These are phyloP conservation scores for Xerocomellus chrysenteron DNA, from an alignment of 768 basidiomycete genomes.

Conservation along the genomic window DNA sequence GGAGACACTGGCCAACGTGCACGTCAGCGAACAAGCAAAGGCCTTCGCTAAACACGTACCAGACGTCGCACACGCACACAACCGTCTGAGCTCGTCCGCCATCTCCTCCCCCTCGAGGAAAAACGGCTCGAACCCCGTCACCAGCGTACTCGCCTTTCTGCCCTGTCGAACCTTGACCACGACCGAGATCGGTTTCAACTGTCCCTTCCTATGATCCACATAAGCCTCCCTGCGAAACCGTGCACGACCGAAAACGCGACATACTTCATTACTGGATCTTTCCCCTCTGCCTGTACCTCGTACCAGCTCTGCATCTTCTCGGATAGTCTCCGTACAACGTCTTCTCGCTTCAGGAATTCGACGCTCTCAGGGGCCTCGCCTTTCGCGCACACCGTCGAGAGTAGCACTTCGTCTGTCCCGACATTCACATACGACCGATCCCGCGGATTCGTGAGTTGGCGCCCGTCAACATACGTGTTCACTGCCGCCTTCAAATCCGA, in stretches of 20 bases:
- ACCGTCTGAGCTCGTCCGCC: constrained; percentile 72
- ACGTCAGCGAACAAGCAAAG: background rate
- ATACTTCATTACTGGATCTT: constrained; percentile 60
- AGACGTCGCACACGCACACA: constrained; percentile 79
- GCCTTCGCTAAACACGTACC: constrained; percentile 40
- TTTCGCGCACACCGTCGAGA: constrained; percentile 38
- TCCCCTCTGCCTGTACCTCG: constrained; percentile 53
- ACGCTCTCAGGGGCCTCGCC: constrained; percentile 25
- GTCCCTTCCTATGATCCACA: constrained; percentile 62
- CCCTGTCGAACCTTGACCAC: constrained; percentile 74
- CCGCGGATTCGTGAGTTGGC: constrained; percentile 60
- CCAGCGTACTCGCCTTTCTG: constrained; percentile 70
- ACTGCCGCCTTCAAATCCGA: constrained; percentile 57
- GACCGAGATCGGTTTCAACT: constrained; percentile 67
- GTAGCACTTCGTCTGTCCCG: constrained; percentile 42
- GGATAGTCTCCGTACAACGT: constrained; percentile 51
- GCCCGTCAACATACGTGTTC: constrained; percentile 59
- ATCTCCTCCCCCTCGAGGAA: constrained; percentile 66
- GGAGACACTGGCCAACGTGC: constrained; percentile 50
- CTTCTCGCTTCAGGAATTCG: constrained; percentile 68
- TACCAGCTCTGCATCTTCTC: constrained; percentile 79
- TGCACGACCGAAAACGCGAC: constrained; percentile 22
- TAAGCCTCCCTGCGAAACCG: background rate
- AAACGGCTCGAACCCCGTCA: constrained; percentile 82
- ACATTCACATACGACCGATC: constrained; percentile 74